Percentiles rank a stretch among this genome's conserved stretches.
Conservation (phyloP, 2,329 filamentous ascomycete genomes). For the Setomelanomma holmii region DNA sequence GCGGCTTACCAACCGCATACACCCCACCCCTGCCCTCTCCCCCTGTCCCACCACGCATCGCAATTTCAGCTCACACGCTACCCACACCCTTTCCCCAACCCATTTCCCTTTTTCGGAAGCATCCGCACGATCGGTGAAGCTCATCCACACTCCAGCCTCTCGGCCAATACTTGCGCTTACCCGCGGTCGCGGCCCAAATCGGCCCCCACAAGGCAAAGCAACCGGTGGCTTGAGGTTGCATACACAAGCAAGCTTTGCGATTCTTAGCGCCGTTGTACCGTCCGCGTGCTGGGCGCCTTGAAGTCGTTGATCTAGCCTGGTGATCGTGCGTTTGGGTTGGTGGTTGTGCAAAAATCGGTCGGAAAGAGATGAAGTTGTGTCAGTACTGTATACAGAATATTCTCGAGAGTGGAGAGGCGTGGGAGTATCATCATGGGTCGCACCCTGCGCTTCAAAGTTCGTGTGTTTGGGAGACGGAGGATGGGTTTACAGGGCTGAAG, state of each 20-base stretch:
- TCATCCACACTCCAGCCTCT: too few species aligned
- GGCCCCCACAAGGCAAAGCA: neutral
- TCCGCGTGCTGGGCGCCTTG: neutral
- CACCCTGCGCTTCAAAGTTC: neutral
- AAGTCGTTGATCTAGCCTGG: neutral
- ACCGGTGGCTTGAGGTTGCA: neutral
- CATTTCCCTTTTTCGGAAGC: neutral
- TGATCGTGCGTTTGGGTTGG: neutral
- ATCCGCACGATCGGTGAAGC: neutral
- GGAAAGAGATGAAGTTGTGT: conserved; percentile 7
- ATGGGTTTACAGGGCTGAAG: neutral
- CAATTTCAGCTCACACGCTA: too few species aligned
- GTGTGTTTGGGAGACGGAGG: neutral
- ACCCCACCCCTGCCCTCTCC: too few species aligned
- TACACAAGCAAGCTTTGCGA: neutral
- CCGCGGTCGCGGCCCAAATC: neutral
- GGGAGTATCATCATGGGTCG: conserved; percentile 6
- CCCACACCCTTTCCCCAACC: too few species aligned
- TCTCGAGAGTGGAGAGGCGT: conserved; percentile 1
- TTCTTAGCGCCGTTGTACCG: neutral
- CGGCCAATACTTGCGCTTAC: neutral
- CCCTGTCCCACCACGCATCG: neutral
- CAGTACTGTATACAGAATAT: conserved; percentile 7
- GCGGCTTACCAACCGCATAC: too few species aligned
- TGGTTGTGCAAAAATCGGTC: neutral